Evolutionary conservation across 225 moss, liverwort and hornwort species (phyloP).

Genomic region (Marchantia polymorpha): DNA sequence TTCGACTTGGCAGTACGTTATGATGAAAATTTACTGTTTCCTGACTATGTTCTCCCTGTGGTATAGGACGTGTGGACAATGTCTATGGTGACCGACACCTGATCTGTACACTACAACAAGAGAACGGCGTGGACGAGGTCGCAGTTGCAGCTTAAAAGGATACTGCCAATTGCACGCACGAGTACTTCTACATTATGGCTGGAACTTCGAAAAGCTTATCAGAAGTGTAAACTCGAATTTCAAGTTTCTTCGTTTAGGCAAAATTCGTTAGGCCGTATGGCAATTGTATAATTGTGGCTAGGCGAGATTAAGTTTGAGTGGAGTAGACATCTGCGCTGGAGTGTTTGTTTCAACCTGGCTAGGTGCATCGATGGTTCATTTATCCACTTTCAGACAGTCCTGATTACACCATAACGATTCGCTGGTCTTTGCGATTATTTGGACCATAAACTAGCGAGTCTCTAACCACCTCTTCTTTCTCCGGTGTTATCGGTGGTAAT

Average conservation of each 20-base stretch:
- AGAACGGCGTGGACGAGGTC: conserved; percentile 65
- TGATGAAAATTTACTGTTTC: background rate
- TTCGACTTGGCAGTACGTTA: too few species aligned
- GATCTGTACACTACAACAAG: conserved; percentile 75
- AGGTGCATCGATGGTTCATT: background rate
- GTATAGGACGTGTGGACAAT: conserved; percentile 86
- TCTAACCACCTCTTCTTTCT: background rate
- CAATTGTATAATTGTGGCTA: conserved; percentile 17
- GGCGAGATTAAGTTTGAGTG: background rate
- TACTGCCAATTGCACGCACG: background rate
- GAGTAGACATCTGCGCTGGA: background rate
- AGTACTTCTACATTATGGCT: background rate
- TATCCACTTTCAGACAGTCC: background rate
- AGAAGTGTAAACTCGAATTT: background rate
- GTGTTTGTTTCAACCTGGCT: background rate
- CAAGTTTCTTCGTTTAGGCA: background rate
- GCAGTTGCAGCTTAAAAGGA: conserved; percentile 49
- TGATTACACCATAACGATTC: background rate
- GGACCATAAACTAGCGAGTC: too few species aligned
- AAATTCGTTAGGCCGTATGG: conserved; percentile 1
- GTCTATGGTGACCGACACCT: conserved; percentile 94
- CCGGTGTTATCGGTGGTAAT: background rate
- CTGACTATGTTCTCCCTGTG: background rate
- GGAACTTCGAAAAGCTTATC: background rate
- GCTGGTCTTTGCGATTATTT: background rate